Conservation (phyloP, 208 protist genomes). For the Leishmania major region DNA sequence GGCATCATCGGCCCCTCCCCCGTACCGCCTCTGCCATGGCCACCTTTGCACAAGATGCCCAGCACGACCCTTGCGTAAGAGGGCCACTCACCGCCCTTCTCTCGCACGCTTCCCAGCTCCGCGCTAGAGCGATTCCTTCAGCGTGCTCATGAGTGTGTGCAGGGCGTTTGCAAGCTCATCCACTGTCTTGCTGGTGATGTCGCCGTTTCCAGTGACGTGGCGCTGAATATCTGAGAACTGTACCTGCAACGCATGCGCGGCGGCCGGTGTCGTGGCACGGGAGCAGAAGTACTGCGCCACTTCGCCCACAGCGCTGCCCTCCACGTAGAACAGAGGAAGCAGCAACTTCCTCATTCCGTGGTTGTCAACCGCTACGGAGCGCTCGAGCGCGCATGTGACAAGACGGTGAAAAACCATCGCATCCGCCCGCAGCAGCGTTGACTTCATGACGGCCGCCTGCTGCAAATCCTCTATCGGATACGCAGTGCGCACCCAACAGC, state of each 20-base stretch:
- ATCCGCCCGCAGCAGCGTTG: conserved; percentile 26
- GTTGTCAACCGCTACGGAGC: conserved; percentile 26
- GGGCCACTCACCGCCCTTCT: background rate
- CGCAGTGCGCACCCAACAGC: conserved; percentile 28
- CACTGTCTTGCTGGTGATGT: conserved; percentile 32
- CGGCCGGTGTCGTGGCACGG: conserved; percentile 19
- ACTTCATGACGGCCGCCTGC: conserved; percentile 27
- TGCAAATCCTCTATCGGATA: conserved; percentile 23
- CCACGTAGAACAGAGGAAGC: conserved; percentile 31
- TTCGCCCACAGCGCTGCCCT: conserved; percentile 26
- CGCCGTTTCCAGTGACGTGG: conserved; percentile 6
- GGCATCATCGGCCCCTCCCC: background rate
- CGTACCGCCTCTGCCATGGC: background rate
- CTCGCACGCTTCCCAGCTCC: background rate
- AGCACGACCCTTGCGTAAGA: background rate
- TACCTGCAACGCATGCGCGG: conserved; percentile 22
- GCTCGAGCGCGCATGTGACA: conserved; percentile 42
- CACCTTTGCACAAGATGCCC: background rate
- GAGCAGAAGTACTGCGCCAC: conserved; percentile 40
- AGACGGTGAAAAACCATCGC: conserved; percentile 38
- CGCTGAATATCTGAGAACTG: conserved; percentile 35
- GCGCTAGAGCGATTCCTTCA: conserved; percentile 18
- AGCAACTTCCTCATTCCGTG: conserved; percentile 34
- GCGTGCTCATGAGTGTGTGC: conserved; percentile 28
- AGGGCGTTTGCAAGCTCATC: conserved; percentile 26